Evolutionary conservation across 352 stramenopile species (phyloP).

Genomic region (Pythium phragmiticola): DNA sequence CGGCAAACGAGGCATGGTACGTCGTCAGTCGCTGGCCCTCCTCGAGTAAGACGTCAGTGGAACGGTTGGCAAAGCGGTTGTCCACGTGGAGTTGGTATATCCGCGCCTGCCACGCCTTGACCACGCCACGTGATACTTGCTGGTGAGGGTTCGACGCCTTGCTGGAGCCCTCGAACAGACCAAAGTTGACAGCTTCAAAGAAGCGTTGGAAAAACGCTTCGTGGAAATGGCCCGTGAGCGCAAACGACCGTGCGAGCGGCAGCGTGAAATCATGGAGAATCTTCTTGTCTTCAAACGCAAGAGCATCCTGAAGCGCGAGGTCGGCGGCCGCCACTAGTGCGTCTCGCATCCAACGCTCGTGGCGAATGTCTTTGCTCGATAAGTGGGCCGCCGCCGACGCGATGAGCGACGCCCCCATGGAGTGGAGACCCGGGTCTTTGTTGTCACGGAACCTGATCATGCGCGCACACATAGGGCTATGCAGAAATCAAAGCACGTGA

Average conservation of each 20-base stretch:
- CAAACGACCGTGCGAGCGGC: constrained; percentile 47
- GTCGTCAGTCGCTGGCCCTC: constrained; percentile 26
- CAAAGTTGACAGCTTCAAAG: constrained; percentile 47
- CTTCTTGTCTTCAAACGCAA: constrained; percentile 13
- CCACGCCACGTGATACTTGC: neutral
- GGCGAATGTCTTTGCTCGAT: constrained; percentile 45
- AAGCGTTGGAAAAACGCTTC: constrained; percentile 41
- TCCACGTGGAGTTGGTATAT: constrained; percentile 72
- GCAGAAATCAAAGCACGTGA: neutral
- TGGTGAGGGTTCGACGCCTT: constrained; percentile 24
- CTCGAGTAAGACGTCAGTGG: constrained; percentile 36
- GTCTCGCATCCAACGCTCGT: constrained; percentile 48
- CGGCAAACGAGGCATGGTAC: constrained; percentile 46
- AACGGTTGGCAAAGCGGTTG: constrained; percentile 37
- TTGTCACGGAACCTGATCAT: constrained; percentile 35
- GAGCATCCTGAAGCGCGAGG: constrained; percentile 30
- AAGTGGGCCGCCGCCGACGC: constrained; percentile 48
- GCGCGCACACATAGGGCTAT: constrained; percentile 29
- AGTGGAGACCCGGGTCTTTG: constrained; percentile 35
- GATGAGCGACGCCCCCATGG: constrained; percentile 50
- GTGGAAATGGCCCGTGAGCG: constrained; percentile 57
- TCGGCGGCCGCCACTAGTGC: constrained; percentile 41
- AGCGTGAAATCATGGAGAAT: constrained; percentile 34
- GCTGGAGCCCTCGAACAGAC: constrained; percentile 34
- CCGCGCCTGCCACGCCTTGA: constrained; percentile 23